These are phyloP conservation scores for Fusarium succisae DNA, from an alignment of 2,329 filamentous ascomycete species.

Conservation along the genomic window DNA sequence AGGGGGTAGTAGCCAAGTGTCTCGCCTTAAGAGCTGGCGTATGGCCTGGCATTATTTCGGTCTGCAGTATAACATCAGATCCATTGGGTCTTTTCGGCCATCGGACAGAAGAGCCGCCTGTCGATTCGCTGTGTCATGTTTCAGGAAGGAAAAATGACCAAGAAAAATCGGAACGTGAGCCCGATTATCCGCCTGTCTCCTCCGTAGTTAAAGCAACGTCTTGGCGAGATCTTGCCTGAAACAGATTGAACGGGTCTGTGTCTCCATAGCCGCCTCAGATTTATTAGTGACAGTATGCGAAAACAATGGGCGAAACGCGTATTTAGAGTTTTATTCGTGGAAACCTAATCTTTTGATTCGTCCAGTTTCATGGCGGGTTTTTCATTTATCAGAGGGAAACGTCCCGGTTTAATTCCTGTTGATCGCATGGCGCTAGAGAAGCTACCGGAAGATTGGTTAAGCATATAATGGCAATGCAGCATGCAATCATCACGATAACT, in stretches of 20 bases:
- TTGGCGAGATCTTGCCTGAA: conserved; percentile 15
- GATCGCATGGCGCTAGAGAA: neutral
- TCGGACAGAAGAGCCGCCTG: conserved; percentile 21
- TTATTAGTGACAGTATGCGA: neutral
- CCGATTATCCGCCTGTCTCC: conserved; percentile 9
- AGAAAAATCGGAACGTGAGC: conserved; percentile 3
- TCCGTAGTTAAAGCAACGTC: neutral
- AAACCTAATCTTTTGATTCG: neutral
- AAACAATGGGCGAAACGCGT: neutral
- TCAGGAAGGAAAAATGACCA: conserved; percentile 9
- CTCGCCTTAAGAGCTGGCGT: neutral
- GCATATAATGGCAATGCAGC: conserved; percentile 5
- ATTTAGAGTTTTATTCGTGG: conserved; percentile 4
- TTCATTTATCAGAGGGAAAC: neutral
- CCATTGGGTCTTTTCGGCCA: neutral
- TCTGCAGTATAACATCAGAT: neutral
- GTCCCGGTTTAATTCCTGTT: neutral
- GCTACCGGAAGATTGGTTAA: neutral
- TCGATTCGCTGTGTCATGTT: conserved; percentile 17
- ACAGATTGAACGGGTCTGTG: neutral
- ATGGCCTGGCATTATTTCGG: conserved; percentile 9
- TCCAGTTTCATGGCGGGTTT: conserved; percentile 3
- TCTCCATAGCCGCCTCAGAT: conserved; percentile 7
- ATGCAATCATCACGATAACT: neutral
- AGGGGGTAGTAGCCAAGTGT: conserved; percentile 20